Conservation (phyloP, 768 basidiomycete species). For the Phylloporus scabripes region DNA sequence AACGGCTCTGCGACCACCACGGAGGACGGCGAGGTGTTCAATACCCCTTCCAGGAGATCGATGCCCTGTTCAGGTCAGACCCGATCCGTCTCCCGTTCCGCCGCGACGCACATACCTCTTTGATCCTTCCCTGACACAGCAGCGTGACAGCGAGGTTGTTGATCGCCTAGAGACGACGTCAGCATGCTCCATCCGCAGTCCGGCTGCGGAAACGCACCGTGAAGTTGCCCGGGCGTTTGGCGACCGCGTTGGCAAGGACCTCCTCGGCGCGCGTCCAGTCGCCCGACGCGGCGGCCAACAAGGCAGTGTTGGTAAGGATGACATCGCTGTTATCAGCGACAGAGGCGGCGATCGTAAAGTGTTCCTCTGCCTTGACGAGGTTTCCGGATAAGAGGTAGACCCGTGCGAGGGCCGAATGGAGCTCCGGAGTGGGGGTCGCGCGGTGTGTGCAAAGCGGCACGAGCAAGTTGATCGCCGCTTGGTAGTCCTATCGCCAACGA, state of each 20-base stretch:
- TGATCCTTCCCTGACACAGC: slow-evolving; percentile 64
- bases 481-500: slow-evolving; percentile 47
- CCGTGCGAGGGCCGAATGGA: slow-evolving; percentile 66
- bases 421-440: slow-evolving; percentile 39
- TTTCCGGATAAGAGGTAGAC: slow-evolving; percentile 74
- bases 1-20: slow-evolving; percentile 78
- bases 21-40: slow-evolving; percentile 60
- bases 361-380: slow-evolving; percentile 49
- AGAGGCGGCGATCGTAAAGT: slow-evolving; percentile 41
- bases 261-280: slow-evolving; percentile 56
- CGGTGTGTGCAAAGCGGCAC: slow-evolving; percentile 55
- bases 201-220: slow-evolving; percentile 36
- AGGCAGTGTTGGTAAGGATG: slow-evolving; percentile 58
- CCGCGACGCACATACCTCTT: slow-evolving; percentile 44
- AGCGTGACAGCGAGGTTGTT: slow-evolving; percentile 74
- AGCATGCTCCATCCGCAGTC: not conserved
- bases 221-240: slow-evolving; percentile 54
- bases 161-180: slow-evolving; percentile 39
- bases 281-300: slow-evolving; percentile 64
- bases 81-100: not conserved
- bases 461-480: slow-evolving; percentile 62
- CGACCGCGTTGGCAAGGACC: slow-evolving; percentile 40
- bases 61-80: slow-evolving; percentile 47
- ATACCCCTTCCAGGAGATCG: slow-evolving; percentile 56
- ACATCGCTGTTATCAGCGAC: slow-evolving; percentile 43